Percentiles rank a stretch among this genome's conserved stretches.
phyloP scores from a whole-genome alignment of 2,329 filamentous ascomycete genomes.

The Aureobasidium sp. region DNA sequence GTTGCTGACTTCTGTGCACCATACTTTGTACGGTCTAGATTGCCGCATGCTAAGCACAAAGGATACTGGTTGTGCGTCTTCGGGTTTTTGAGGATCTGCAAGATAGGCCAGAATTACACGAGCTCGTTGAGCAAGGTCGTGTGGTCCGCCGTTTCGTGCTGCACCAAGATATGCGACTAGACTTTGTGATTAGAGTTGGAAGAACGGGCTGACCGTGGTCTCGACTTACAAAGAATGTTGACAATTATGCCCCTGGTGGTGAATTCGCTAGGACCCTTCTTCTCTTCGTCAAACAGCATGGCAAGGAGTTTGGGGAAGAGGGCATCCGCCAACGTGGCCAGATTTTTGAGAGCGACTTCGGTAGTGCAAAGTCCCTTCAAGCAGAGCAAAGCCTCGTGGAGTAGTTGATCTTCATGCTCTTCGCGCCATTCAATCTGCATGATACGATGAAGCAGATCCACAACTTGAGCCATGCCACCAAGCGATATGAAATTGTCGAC shows the following conservation, averaged over 20 bases:
- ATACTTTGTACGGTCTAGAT: constrained; percentile 80
- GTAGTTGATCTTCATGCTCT: constrained; percentile 86
- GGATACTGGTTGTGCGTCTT: constrained; percentile 65
- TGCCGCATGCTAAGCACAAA: constrained; percentile 88
- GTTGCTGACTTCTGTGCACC: constrained; percentile 85
- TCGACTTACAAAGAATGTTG: constrained; percentile 57
- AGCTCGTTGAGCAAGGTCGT: constrained; percentile 51
- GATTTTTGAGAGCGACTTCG: constrained; percentile 70
- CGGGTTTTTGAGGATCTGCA: constrained; percentile 66
- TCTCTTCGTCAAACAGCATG: constrained; percentile 96
- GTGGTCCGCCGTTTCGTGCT: constrained; percentile 36
- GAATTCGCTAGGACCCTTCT: constrained; percentile 95
- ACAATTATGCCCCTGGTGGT: constrained; percentile 86
- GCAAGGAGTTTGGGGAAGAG: constrained; percentile 79
- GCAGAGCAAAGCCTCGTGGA: constrained; percentile 88
- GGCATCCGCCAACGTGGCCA: constrained; percentile 68
- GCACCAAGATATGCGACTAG: constrained; percentile 70
- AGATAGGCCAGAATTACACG: constrained; percentile 69
- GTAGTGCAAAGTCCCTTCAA: constrained; percentile 93
- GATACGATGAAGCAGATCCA: constrained; percentile 78
- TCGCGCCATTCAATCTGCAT: constrained; percentile 97
- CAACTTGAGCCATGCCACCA: constrained; percentile 87
- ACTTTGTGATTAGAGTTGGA: constrained; percentile 4
- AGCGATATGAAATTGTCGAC: constrained; percentile 84
- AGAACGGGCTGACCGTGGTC: background rate